Base-by-base conservation (phyloP, 106 monocot genomes). In the Allium fistulosum region DNA sequence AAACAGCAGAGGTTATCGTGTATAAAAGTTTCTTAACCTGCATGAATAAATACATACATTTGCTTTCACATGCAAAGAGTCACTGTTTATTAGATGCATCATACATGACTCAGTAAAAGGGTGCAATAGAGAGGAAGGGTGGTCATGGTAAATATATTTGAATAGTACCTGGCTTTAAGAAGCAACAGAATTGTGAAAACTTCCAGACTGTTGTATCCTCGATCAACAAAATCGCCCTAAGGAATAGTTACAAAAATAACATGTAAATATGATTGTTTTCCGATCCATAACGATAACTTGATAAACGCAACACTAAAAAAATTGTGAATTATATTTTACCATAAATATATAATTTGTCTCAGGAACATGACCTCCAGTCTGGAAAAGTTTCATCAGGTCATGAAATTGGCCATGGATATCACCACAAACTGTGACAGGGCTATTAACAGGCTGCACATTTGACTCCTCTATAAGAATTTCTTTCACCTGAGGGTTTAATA, bases 141-240 rank as follows among this genome's bases (percentile, higher is more conserved):
- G 37, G 37, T 37, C 2, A 2, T 37, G 37, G 5, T 37, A 37
- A 37, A 37, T 37, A 5, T 37, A 37, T 37, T 5, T 12, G 22
- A 74, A 51, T 63, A 74, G 27, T 79, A 89, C 84, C 88, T 84
- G 68, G 88, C 88, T 72, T 89, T 89, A 16, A 89, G 82, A 70
- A 89, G 88, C 66, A 89, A 82, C 71, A 89, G 80, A 78, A 85
- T 89, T 10, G 88, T 85, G 77, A 89, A 89, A 7, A 89, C 88
- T 77, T 89, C 88, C 58, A 89, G 74, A 71, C 88, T 89, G 72
- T 89, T 89, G 63, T 89, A 89, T 26, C 88, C 88, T 46, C 85
- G 82, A 70, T 89, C 88, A 77, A 89, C 88, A 75, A 89, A 89
- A 82, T 89, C 88, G 61, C 88, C 88, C 88, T 89, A 72, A 17